Conservation (phyloP, 768 basidiomycete species). For the Suillus subluteus region DNA sequence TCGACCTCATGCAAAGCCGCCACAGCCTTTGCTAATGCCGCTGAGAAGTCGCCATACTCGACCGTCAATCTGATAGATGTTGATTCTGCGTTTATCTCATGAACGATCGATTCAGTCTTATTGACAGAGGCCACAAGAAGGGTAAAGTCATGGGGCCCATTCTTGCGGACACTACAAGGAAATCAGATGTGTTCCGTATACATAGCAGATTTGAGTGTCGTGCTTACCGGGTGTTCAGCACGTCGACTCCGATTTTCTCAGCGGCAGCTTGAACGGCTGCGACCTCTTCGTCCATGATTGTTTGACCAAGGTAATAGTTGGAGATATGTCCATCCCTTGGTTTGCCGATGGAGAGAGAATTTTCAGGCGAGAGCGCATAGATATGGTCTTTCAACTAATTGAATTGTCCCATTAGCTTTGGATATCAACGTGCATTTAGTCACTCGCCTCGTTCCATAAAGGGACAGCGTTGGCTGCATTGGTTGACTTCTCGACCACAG, state of each 20-base stretch:
- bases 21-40: constrained; percentile 54
- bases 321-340: constrained; percentile 75
- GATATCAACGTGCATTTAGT: constrained; percentile 1
- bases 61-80: constrained; percentile 58
- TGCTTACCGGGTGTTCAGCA: constrained; percentile 78
- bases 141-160: constrained; percentile 60
- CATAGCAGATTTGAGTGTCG: background rate
- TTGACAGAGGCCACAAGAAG: constrained; percentile 77
- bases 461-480: constrained; percentile 57
- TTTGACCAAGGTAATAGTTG: constrained; percentile 83
- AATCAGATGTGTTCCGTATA: constrained; percentile 9
- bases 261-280: constrained; percentile 73
- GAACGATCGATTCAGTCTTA: constrained; percentile 39
- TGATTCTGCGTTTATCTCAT: constrained; percentile 50
- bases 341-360: constrained; percentile 78
- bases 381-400: constrained; percentile 73
- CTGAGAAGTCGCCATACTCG: constrained; percentile 77
- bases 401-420: constrained; percentile 7
- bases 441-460: constrained; percentile 65
- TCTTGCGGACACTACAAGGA: constrained; percentile 67
- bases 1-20: constrained; percentile 63
- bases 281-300: constrained; percentile 78
- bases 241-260: constrained; percentile 74
- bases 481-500: constrained; percentile 61
- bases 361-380: constrained; percentile 67